Evolutionary conservation across 805 yeast genomes (phyloP), one percentile per base, ranked within the genome.

Genomic region (Clavispora carvajalis): DNA sequence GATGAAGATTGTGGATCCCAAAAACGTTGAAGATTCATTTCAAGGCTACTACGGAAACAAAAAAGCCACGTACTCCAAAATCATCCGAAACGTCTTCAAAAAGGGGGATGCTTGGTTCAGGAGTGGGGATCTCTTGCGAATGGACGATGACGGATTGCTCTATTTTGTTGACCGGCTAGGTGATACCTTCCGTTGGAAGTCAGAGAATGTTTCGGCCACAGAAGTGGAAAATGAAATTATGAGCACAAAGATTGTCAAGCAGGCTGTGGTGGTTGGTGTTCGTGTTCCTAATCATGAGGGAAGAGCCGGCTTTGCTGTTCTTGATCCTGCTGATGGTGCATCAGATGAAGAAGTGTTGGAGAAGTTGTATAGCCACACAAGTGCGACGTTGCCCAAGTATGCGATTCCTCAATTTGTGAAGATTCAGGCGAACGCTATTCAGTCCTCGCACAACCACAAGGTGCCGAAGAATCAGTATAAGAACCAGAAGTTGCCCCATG

Each of bases 131-230:
- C 70, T 90, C 49, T 69, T 91, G 55, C 78, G 69, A 51, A 64
- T 71, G 57, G 95, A 88, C 59, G 69, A 69, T 22, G 74, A 80
- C 48, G 85, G 87, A 1, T 64, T 82, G 48, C 73, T 84, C 58
- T 87, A 83, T 62, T 90, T 90, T 61, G 87, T 89, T 34, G 98
- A 90, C 67, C 72, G 98, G 55, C 65, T 91, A 55, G 98, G 98
- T 31, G 98, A 90, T 57, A 91, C 97, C 0, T 90, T 85, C 68
- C 74, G 98, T 52, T 90, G 98, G 98, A 91, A 88, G 65, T 84
- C 95, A 2, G 98, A 90, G 65, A 90, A 90, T 60, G 96, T 91
- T 9, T 80, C 93, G 13, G 89, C 97, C 11, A 82, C 90, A 24
- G 97, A 90, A 65, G 96, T 90, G 29, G 97, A 91, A 58, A 85